Conservation (phyloP, 495 filamentous ascomycete genomes). For the Cladorrhinum samala region DNA sequence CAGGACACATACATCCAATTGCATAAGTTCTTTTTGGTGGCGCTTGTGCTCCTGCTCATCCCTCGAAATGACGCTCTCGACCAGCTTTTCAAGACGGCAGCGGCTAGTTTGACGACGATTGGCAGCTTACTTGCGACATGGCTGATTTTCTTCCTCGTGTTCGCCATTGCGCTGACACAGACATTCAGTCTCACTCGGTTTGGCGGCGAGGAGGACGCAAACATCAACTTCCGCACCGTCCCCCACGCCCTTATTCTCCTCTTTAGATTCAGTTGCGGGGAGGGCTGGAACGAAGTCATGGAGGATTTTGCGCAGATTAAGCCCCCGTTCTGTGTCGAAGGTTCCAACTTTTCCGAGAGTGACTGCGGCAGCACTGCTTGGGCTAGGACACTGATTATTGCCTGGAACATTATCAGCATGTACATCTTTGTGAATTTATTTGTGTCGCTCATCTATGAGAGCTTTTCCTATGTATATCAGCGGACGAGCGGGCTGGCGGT, state of each 20-base stretch:
- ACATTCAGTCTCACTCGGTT: constrained; percentile 94
- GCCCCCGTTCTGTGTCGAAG: constrained; percentile 68
- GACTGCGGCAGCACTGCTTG: constrained; percentile 89
- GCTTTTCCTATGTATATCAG: constrained; percentile 99
- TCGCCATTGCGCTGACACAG: constrained; percentile 93
- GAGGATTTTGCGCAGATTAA: constrained; percentile 82
- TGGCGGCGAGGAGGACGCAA: constrained; percentile 61
- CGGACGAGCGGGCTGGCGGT: constrained; percentile 78
- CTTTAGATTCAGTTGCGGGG: constrained; percentile 85
- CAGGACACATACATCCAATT: constrained; percentile 63
- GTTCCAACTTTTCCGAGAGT: constrained; percentile 63
- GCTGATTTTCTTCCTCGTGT: constrained; percentile 94
- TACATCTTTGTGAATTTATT: constrained; percentile 99
- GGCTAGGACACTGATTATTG: constrained; percentile 82
- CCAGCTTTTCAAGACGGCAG: constrained; percentile 98
- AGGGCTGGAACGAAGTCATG: constrained; percentile 97
- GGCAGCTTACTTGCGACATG: constrained; percentile 91
- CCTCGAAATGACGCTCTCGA: constrained; percentile 96
- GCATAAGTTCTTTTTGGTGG: constrained; percentile 90
- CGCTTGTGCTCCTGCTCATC: constrained; percentile 85
- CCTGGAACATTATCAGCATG: constrained; percentile 99
- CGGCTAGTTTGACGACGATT: constrained; percentile 87
- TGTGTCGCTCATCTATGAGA: constrained; percentile 97
- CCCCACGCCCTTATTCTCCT: constrained; percentile 90
- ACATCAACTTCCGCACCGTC: constrained; percentile 90